Evolutionary conservation across 192 early-diverging fungal species (phyloP).

Genomic region (Blastocladiella britannica): DNA sequence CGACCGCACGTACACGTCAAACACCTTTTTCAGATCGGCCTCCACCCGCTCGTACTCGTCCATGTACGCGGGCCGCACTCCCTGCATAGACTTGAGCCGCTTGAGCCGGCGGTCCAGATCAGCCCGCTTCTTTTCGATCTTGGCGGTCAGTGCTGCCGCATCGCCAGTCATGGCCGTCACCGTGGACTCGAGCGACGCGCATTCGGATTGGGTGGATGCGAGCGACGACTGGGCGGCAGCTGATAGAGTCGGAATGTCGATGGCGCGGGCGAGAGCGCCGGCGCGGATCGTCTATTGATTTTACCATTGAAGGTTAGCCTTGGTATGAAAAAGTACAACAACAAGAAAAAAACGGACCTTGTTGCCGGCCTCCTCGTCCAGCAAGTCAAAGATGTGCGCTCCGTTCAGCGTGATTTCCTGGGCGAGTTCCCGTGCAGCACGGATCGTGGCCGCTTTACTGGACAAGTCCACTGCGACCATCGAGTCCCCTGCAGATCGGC

Average conservation of each 20-base stretch:
- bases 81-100: constrained; percentile 21
- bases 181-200: no score
- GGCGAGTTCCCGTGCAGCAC: constrained; percentile 19
- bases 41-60: constrained; percentile 36
- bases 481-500: no score
- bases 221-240: no score
- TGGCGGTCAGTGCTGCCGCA: constrained; percentile 22
- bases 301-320: no score
- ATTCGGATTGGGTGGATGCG: no score
- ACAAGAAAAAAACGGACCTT: constrained; percentile 6
- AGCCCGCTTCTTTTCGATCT: constrained; percentile 29
- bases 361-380: constrained; percentile 19
- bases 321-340: no score
- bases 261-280: constrained; percentile 20
- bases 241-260: constrained; percentile 24
- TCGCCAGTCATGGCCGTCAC: constrained; percentile 21
- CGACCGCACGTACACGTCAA: constrained; percentile 25
- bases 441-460: constrained; percentile 17
- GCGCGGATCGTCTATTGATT: no score
- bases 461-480: no score
- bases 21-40: constrained; percentile 20
- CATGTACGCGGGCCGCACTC: constrained; percentile 36
- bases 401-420: constrained; percentile 22
- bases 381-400: constrained; percentile 20
- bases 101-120: constrained; percentile 31